A percentile compares a stretch with the other conserved stretches of the same genome.
These are phyloP conservation scores for Penicillium maclennaniae DNA, from an alignment of 495 filamentous ascomycete species.

Conservation along the genomic window DNA sequence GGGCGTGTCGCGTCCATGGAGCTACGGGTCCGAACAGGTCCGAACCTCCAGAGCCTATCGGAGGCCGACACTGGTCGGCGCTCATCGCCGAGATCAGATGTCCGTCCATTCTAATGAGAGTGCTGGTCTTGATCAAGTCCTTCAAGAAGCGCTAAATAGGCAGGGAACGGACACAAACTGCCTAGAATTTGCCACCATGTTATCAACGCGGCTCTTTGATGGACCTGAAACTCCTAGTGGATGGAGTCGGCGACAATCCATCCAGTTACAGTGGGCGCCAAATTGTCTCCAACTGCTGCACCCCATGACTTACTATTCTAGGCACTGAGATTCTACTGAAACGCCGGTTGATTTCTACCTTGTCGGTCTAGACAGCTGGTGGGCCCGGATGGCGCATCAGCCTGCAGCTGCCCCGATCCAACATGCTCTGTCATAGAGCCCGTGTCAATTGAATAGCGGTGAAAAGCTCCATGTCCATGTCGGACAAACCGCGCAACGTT, in stretches of 20 bases:
- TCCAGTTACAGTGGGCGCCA: slow-evolving; percentile 14
- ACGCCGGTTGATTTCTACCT: slow-evolving; percentile 5
- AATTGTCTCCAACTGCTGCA: slow-evolving; percentile 11
- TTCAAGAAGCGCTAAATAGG: neutral
- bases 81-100: neutral
- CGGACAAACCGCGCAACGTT: neutral
- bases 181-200: slow-evolving; percentile 16
- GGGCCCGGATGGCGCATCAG: slow-evolving; percentile 1
- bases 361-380: neutral
- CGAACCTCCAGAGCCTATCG: neutral
- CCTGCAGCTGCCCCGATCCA: neutral
- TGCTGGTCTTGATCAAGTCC: neutral
- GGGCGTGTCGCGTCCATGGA: neutral
- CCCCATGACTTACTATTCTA: slow-evolving; percentile 23
- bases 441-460: slow-evolving; percentile 6
- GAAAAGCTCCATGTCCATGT: neutral
- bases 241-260: slow-evolving; percentile 10
- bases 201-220: slow-evolving; percentile 18
- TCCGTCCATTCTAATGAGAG: neutral
- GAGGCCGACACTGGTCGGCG: neutral
- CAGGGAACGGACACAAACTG: neutral
- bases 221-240: slow-evolving; percentile 20
- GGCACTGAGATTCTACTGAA: slow-evolving; percentile 12
- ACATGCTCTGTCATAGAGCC: neutral
- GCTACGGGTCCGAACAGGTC: neutral